Conservation (phyloP, 2,329 filamentous ascomycete species). For the Scopulariopsis brevicaulis region DNA sequence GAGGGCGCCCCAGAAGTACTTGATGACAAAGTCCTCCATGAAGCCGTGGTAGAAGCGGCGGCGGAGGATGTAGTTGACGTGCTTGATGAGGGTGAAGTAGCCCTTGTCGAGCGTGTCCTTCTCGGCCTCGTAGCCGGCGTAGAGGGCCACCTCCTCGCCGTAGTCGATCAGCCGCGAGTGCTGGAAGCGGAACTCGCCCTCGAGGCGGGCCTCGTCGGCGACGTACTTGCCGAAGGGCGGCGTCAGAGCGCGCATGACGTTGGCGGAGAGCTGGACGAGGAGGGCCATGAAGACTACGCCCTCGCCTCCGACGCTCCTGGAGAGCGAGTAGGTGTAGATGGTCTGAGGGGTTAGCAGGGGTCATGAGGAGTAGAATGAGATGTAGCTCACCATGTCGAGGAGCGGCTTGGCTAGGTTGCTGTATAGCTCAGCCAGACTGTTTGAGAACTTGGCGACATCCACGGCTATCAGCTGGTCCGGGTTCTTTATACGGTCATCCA, state of each 20-base stretch:
- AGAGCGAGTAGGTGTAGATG: conserved; percentile 92
- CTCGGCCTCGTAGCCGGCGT: conserved; percentile 83
- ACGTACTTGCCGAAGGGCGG: conserved; percentile 97
- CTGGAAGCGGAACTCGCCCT: conserved; percentile 93
- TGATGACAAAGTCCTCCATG: conserved; percentile 99
- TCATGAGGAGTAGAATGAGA: background rate
- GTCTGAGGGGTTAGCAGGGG: conserved; percentile 30
- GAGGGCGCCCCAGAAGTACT: conserved; percentile 96
- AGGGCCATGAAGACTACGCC: conserved; percentile 92
- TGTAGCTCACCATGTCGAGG: conserved; percentile 63
- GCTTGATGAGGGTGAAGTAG: conserved; percentile 97
- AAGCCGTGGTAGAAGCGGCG: conserved; percentile 93
- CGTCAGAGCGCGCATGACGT: conserved; percentile 85
- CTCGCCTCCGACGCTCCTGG: conserved; percentile 90
- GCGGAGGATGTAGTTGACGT: conserved; percentile 90
- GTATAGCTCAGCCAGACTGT: conserved; percentile 88
- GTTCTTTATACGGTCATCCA: conserved; percentile 97
- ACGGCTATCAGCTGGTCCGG: conserved; percentile 95
- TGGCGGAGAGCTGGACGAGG: conserved; percentile 84
- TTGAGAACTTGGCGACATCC: conserved; percentile 92
- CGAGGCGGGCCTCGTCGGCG: conserved; percentile 84
- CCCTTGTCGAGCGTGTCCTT: conserved; percentile 96
- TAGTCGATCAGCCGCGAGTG: conserved; percentile 94
- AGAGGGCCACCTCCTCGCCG: conserved; percentile 87
- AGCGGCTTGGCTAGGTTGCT: conserved; percentile 93